Evolutionary conservation across 352 stramenopile genomes (phyloP).

Genomic region (Aphanomyces cochlioides): DNA sequence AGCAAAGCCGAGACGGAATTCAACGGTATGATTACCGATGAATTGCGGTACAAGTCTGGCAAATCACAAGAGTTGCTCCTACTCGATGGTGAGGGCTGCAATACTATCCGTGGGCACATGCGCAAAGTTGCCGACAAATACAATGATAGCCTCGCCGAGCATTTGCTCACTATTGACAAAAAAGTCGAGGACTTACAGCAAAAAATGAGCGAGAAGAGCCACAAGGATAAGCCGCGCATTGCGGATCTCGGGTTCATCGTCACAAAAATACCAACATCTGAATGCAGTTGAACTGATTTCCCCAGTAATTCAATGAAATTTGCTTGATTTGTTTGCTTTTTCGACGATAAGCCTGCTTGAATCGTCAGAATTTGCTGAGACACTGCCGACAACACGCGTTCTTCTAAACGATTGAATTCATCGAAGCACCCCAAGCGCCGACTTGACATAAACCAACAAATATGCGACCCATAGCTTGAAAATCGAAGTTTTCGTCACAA

Average conservation of each 20-base stretch:
- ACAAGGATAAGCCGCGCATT: too few species aligned
- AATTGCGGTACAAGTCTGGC: too few species aligned
- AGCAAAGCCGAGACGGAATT: too few species aligned
- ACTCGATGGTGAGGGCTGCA: too few species aligned
- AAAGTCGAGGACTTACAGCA: too few species aligned
- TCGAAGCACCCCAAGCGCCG: slow-evolving; percentile 99
- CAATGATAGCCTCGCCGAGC: too few species aligned
- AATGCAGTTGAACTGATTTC: slow-evolving; percentile 92
- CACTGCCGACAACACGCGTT: slow-evolving; percentile 98
- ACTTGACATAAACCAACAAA: slow-evolving; percentile 99
- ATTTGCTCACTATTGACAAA: too few species aligned
- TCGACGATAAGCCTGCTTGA: slow-evolving; percentile 92
- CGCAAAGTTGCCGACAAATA: too few species aligned
- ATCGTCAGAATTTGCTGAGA: slow-evolving; percentile 99
- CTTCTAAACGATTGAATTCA: slow-evolving; percentile 99
- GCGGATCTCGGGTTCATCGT: slow-evolving; percentile 99
- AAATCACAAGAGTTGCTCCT: too few species aligned
- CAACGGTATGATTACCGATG: too few species aligned
- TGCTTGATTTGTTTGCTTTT: slow-evolving; percentile 40
- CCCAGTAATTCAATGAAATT: slow-evolving; percentile 93
- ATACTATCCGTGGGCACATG: too few species aligned
- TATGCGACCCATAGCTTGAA: slow-evolving; percentile 98
- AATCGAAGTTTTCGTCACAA: slow-evolving; percentile 99
- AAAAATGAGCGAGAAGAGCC: too few species aligned
- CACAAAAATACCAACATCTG: slow-evolving; percentile 99